phyloP scores from a whole-genome alignment of 2,329 filamentous ascomycete genomes.

The Lojkania enalia region DNA sequence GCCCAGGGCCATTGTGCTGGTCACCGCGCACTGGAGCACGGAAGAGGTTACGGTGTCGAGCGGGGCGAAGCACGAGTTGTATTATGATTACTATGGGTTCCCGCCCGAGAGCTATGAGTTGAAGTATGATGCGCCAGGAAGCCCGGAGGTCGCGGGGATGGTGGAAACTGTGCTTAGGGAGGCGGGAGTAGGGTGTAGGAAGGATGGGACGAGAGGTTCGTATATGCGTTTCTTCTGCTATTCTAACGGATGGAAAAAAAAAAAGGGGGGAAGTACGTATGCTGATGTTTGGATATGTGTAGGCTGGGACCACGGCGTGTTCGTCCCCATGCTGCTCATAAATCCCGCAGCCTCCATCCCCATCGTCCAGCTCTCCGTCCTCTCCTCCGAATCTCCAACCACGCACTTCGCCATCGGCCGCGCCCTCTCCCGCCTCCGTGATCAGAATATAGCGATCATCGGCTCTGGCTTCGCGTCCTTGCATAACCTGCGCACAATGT shows the following conservation, averaged over 20 bases:
- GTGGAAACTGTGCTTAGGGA: conserved; percentile 52
- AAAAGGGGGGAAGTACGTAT: too few relatives aligned
- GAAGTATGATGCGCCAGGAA: conserved; percentile 61
- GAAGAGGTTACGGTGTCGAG: conserved; percentile 56
- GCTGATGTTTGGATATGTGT: too few relatives aligned
- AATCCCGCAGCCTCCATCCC: conserved; percentile 57
- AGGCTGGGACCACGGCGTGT: conserved; percentile 66
- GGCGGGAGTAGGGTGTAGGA: conserved; percentile 49
- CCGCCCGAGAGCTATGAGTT: conserved; percentile 59
- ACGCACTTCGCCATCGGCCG: conserved; percentile 57
- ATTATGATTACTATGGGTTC: conserved; percentile 65
- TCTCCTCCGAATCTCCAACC: conserved; percentile 55
- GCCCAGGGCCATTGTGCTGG: conserved; percentile 57
- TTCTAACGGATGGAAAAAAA: too few relatives aligned
- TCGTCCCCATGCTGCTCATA: conserved; percentile 60
- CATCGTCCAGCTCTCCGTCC: conserved; percentile 61
- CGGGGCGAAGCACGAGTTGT: conserved; percentile 51
- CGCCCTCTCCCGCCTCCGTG: conserved; percentile 56
- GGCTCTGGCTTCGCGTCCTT: conserved; percentile 64
- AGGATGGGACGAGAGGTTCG: conserved; percentile 41
- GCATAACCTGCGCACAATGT: conserved; percentile 59
- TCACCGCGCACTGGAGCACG: conserved; percentile 63
- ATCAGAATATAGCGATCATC: conserved; percentile 60
- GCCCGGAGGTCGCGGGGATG: conserved; percentile 56
- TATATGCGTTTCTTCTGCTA: too few relatives aligned